Evolutionary conservation across 2,329 filamentous ascomycete species (phyloP).

Genomic region (Aspergillus calidoustus): DNA sequence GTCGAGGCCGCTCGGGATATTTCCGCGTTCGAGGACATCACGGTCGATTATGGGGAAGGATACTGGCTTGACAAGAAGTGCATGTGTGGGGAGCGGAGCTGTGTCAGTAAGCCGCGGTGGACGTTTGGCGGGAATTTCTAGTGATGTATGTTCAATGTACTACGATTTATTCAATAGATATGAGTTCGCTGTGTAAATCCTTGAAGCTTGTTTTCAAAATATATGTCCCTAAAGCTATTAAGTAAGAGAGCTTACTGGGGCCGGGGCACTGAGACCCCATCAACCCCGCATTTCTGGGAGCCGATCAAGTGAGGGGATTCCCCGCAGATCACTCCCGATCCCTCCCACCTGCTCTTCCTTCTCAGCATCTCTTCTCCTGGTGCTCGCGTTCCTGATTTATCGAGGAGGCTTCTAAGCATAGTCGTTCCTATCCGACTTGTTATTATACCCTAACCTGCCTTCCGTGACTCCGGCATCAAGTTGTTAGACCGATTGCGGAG

Average conservation of each 20-base stretch:
- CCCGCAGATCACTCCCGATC: neutral
- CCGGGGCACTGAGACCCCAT: neutral
- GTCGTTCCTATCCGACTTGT: neutral
- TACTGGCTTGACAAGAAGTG: conserved; percentile 33
- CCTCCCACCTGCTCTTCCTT: neutral
- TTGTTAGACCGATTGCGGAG: conserved; percentile 4
- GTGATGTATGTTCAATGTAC: too few species aligned
- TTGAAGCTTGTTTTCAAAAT: neutral
- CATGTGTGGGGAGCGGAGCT: conserved; percentile 17
- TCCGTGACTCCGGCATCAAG: neutral
- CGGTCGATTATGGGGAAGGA: conserved; percentile 35
- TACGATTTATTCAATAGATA: too few species aligned
- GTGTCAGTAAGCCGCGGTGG: conserved; percentile 3
- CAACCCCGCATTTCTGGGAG: neutral
- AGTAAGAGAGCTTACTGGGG: neutral
- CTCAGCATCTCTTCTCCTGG: neutral
- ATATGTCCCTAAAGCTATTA: neutral
- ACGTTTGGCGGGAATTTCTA: too few species aligned
- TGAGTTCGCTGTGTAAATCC: too few species aligned
- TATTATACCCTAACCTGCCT: neutral
- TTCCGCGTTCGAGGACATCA: conserved; percentile 39
- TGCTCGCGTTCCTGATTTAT: neutral
- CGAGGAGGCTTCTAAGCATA: neutral
- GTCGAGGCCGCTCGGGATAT: conserved; percentile 33
- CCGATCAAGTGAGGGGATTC: neutral